phyloP scores from a whole-genome alignment of 163 green algal species.

The Coccomyxa subellipsoidea region DNA sequence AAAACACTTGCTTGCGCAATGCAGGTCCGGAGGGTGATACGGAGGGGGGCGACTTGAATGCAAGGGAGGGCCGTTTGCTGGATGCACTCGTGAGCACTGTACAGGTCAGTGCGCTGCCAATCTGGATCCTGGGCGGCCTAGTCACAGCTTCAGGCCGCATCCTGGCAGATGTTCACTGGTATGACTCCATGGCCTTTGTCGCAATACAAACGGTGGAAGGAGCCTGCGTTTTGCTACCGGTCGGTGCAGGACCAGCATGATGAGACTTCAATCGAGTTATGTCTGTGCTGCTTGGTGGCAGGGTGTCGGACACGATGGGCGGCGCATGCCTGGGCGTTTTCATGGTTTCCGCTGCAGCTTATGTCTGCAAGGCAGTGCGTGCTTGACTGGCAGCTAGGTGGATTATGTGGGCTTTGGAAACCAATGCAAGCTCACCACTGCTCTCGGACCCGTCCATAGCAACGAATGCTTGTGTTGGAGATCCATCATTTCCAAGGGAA shows the following conservation, averaged over 20 bases:
- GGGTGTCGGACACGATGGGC: not conserved
- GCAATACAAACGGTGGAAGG: not conserved
- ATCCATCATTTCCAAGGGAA: too few relatives aligned
- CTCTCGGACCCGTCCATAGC: too few relatives aligned
- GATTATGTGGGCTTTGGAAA: too few relatives aligned
- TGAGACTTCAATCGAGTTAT: not conserved
- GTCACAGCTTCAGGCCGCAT: not conserved
- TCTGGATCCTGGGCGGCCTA: not conserved
- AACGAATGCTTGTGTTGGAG: too few relatives aligned
- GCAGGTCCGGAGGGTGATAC: not conserved
- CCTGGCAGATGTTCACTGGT: slow-evolving; percentile 2
- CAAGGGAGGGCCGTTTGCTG: not conserved
- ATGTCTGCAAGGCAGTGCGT: not conserved
- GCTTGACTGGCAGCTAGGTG: not conserved
- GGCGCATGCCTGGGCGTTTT: not conserved
- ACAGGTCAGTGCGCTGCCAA: not conserved
- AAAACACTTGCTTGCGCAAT: too few relatives aligned
- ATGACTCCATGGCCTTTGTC: not conserved
- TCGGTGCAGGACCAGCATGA: not conserved
- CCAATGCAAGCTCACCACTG: too few relatives aligned
- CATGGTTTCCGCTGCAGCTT: not conserved
- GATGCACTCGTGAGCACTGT: not conserved
- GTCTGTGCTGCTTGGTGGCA: not conserved
- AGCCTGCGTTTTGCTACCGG: not conserved
- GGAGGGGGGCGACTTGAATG: not conserved